These are phyloP conservation scores for Lasiodiplodia sp. DNA, from an alignment of 2,329 filamentous ascomycete species.

Conservation along the genomic window DNA sequence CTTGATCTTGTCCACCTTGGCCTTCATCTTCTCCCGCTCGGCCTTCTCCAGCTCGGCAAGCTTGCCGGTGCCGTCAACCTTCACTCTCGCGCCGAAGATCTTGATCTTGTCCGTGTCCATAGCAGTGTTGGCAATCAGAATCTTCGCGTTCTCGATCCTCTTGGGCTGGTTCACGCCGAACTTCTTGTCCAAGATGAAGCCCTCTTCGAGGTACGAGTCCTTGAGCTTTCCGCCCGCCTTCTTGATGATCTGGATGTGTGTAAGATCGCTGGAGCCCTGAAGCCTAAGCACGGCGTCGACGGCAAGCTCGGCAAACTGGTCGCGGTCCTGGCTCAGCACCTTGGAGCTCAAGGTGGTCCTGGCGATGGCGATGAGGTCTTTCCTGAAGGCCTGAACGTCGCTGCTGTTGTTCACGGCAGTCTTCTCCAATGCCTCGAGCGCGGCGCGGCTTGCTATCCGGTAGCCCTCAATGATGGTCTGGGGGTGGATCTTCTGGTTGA, in stretches of 20 bases:
- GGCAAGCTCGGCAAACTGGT: conserved; percentile 89
- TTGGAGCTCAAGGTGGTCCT: conserved; percentile 97
- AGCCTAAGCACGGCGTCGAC: conserved; percentile 90
- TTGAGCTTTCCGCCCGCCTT: conserved; percentile 97
- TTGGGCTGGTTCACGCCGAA: conserved; percentile 99
- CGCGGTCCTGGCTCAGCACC: conserved; percentile 90
- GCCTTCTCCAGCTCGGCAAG: conserved; percentile 98
- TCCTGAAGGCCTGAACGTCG: conserved; percentile 81
- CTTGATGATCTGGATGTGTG: conserved; percentile 99
- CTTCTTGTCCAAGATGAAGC: conserved; percentile 99
- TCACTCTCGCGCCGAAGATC: conserved; percentile 96
- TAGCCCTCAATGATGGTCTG: conserved; percentile 99
- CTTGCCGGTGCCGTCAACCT: conserved; percentile 95
- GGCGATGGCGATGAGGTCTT: conserved; percentile 89
- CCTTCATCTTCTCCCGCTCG: conserved; percentile 99
- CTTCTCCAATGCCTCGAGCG: conserved; percentile 82
- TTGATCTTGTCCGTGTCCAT: conserved; percentile 99
- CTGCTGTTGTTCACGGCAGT: conserved; percentile 90
- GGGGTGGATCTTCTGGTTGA: conserved; percentile 98
- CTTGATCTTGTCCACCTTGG: conserved; percentile 99
- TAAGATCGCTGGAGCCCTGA: conserved; percentile 89
- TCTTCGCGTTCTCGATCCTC: conserved; percentile 96
- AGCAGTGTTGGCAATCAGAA: conserved; percentile 94
- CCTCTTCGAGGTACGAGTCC: conserved; percentile 97
- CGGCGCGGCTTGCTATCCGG: conserved; percentile 92